A percentile compares a stretch with the other conserved stretches of the same genome.
These are phyloP conservation scores for Coccomyxa sp. DNA, from an alignment of 139 green algal species.

Conservation along the genomic window DNA sequence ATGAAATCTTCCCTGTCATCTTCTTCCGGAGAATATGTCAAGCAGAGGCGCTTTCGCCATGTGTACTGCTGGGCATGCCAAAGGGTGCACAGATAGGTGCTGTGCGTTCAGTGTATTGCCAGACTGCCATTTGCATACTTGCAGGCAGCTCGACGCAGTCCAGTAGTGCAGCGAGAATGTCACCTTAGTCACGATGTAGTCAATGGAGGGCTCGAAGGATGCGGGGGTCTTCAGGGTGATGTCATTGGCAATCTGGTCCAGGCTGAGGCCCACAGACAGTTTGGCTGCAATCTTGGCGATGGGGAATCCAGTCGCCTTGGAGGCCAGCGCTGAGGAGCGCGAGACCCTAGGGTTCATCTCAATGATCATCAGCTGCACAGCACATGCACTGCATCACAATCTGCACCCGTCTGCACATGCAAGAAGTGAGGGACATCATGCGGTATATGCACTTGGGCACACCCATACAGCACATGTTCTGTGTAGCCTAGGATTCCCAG, in stretches of 20 bases:
- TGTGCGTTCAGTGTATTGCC: neutral
- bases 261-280: conserved; percentile 92
- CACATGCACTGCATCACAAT: neutral
- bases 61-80: no score
- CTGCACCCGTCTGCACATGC: neutral
- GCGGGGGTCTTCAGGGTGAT: conserved; percentile 98
- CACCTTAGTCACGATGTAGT: conserved; percentile 98
- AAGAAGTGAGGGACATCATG: neutral
- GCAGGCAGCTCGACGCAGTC: neutral
- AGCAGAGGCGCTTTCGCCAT: no score
- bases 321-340: conserved; percentile 95
- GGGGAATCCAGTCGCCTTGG: conserved; percentile 97
- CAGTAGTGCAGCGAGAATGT: neutral
- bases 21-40: no score
- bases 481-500: no score
- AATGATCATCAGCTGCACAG: conserved; percentile 96
- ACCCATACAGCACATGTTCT: no score
- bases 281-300: conserved; percentile 99
- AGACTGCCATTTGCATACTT: no score
- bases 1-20: no score
- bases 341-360: conserved; percentile 99
- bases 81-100: neutral
- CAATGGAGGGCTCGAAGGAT: conserved; percentile 98
- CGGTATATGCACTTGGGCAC: no score
- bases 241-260: conserved; percentile 98